phyloP scores from a whole-genome alignment of 257 asterid genomes.

The Fraxinus excelsior region DNA sequence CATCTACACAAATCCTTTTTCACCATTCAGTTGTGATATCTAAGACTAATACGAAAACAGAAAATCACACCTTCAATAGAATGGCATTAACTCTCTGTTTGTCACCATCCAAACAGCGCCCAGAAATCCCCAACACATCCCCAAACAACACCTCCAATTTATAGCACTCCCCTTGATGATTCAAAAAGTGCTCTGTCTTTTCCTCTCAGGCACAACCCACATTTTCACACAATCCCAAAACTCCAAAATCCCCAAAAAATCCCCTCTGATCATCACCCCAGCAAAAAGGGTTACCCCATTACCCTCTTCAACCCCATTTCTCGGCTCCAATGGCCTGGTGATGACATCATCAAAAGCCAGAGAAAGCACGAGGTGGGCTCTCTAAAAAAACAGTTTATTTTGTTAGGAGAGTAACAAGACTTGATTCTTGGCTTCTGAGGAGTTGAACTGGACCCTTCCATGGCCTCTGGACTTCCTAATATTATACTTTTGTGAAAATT shows the following conservation, averaged over 20 bases:
- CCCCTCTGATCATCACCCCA: conserved; percentile 55
- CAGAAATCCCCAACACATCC: conserved; percentile 57
- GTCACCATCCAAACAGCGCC: conserved; percentile 42
- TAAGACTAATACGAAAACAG: not conserved
- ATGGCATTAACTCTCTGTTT: conserved; percentile 36
- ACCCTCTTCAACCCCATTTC: conserved; percentile 45
- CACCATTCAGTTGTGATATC: not conserved
- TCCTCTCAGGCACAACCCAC: conserved; percentile 89
- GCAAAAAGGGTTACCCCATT: conserved; percentile 39
- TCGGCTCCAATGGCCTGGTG: conserved; percentile 54
- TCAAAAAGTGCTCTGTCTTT: conserved; percentile 53
- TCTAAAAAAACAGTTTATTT: conserved; percentile 46
- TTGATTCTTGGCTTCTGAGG: conserved; percentile 37
- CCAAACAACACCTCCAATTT: conserved; percentile 73
- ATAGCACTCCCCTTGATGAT: conserved; percentile 42
- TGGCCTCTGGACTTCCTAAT: conserved; percentile 91
- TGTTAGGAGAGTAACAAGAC: conserved; percentile 52
- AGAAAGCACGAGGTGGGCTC: conserved; percentile 47
- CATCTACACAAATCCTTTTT: not conserved
- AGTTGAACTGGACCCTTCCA: conserved; percentile 81
- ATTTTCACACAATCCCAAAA: conserved; percentile 54
- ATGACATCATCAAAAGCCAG: conserved; percentile 59
- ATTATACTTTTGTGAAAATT: conserved; percentile 64
- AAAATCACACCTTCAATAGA: conserved; percentile 57
- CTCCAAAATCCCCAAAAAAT: conserved; percentile 61